A percentile compares a stretch with the other conserved stretches of the same genome.
phyloP scores from a whole-genome alignment of 164 flowering plant genomes.

The Berberis vulgaris region DNA sequence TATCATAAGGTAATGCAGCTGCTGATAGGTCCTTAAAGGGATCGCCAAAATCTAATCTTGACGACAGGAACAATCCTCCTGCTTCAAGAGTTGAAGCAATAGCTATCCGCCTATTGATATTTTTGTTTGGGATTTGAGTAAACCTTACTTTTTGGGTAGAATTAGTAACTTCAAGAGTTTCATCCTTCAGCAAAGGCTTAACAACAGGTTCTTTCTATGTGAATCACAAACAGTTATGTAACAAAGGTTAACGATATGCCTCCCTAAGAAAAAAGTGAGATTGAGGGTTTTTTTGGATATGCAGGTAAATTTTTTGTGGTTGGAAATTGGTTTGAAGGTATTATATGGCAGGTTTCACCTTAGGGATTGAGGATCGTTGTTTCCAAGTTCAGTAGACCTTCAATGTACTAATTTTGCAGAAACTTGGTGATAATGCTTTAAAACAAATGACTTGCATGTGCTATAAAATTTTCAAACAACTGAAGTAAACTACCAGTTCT shows the following conservation, averaged over 20 bases:
- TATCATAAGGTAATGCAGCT: slow-evolving; percentile 74
- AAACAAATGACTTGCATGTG: no score
- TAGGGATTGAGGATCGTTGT: no score
- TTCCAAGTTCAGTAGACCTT: no score
- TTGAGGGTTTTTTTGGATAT: background rate
- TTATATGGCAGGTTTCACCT: no score
- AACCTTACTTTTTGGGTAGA: slow-evolving; percentile 26
- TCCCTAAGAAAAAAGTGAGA: background rate
- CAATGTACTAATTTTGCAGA: no score
- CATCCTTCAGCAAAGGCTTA: slow-evolving; percentile 20
- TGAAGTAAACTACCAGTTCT: no score
- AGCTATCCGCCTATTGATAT: slow-evolving; percentile 47
- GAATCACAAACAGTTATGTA: background rate
- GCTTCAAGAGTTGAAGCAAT: slow-evolving; percentile 54
- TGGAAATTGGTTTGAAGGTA: no score
- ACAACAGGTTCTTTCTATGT: slow-evolving; percentile 34
- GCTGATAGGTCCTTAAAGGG: slow-evolving; percentile 80
- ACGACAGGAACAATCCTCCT: slow-evolving; percentile 54
- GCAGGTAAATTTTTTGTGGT: no score
- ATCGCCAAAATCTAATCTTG: slow-evolving; percentile 74
- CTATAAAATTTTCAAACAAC: no score
- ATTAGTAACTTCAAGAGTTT: slow-evolving; percentile 13
- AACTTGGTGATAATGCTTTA: no score
- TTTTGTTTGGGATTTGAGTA: slow-evolving; percentile 53
- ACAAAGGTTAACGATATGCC: background rate